phyloP scores from a whole-genome alignment of 345 rosid species.

The Dovyalis caffra region DNA sequence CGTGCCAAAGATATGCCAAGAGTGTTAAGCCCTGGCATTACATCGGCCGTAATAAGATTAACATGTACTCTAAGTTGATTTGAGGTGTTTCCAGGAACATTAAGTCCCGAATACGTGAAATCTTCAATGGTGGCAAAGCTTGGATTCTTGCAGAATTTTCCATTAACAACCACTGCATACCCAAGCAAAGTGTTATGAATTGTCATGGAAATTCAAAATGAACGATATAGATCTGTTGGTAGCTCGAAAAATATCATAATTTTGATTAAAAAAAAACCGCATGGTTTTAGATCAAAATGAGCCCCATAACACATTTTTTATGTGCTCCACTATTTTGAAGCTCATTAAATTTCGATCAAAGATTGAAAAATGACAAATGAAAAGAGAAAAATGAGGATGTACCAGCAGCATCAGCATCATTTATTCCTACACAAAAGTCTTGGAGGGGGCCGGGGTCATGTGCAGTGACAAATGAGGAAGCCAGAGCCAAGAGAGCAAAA shows the following conservation, averaged over 20 bases:
- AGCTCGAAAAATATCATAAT: not conserved
- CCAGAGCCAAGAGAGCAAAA: not conserved
- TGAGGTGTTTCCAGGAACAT: constrained; percentile 9
- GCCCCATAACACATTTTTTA: not conserved
- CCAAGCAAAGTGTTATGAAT: not conserved
- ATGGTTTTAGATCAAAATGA: not conserved
- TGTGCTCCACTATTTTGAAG: not conserved
- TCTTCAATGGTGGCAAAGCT: not conserved
- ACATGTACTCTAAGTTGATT: constrained; percentile 3
- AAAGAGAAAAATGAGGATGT: not conserved
- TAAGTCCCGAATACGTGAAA: constrained; percentile 18
- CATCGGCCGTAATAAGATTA: constrained; percentile 5
- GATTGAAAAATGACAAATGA: not conserved
- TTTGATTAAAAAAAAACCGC: not conserved
- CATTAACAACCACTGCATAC: constrained; percentile 19
- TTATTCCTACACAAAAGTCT: constrained; percentile 8
- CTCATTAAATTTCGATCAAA: not conserved
- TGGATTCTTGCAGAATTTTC: constrained; percentile 24
- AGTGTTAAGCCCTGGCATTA: constrained; percentile 16
- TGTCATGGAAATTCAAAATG: not conserved
- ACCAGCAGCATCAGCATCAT: constrained; percentile 4
- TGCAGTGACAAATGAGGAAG: constrained; percentile 3
- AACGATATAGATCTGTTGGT: too few relatives aligned
- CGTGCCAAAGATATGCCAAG: constrained; percentile 14
- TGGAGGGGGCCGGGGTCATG: constrained; percentile 18